Percentiles rank a stretch among this genome's conserved stretches.
Evolutionary conservation across 257 asterid species (phyloP).

Genomic region (Anisodus acutangulus): DNA sequence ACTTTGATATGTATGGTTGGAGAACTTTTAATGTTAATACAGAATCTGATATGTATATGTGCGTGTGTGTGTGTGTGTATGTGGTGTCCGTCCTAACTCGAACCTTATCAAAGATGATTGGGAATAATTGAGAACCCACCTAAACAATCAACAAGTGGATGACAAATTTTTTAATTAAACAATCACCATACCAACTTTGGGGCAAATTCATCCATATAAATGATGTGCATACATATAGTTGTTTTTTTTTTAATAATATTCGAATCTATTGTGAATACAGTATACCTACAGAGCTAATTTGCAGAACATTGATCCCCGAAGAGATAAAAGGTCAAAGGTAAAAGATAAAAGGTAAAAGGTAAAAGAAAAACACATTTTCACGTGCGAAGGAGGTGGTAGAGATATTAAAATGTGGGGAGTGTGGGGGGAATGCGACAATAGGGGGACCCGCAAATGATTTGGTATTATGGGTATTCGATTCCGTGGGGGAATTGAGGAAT

Average conservation of each 20-base stretch:
- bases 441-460: slow-evolving; percentile 51
- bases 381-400: neutral
- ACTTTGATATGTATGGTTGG: slow-evolving; percentile 32
- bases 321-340: neutral
- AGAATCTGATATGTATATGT: neutral
- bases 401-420: neutral
- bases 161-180: too few relatives aligned
- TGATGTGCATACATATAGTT: neutral
- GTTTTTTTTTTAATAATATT: neutral
- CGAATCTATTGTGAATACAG: neutral
- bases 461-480: slow-evolving; percentile 48
- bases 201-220: neutral
- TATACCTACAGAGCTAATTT: neutral
- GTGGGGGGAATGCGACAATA: slow-evolving; percentile 1
- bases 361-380: neutral
- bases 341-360: neutral
- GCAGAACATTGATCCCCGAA: neutral
- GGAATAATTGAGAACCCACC: slow-evolving; percentile 33
- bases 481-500: slow-evolving; percentile 48
- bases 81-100: slow-evolving; percentile 29
- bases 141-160: slow-evolving; percentile 21
- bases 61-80: neutral
- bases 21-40: neutral
- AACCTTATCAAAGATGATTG: slow-evolving; percentile 36
- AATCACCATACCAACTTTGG: neutral